phyloP scores from a whole-genome alignment of 73 alveolate genomes.

The Symbiodinium natans region DNA sequence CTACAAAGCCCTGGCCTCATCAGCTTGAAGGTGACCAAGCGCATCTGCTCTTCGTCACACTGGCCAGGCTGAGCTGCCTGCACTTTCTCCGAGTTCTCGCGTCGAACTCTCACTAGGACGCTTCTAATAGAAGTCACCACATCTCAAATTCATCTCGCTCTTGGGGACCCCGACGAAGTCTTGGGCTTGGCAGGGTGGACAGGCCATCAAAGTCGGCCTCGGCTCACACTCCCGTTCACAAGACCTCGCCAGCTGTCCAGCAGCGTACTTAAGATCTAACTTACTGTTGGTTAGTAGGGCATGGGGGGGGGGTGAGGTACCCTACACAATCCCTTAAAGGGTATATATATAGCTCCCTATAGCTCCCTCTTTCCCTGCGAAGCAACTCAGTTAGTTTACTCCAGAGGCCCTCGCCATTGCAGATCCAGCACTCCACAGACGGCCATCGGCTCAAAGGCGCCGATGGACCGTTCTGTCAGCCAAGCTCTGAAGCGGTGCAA shows the following conservation, averaged over 20 bases:
- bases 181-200: slow-evolving; percentile 51
- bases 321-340: too few relatives aligned
- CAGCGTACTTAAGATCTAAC: too few relatives aligned
- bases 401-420: not conserved
- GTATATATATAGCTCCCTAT: too few relatives aligned
- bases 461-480: not conserved
- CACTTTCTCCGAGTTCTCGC: not conserved
- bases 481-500: not conserved
- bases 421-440: not conserved
- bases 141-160: not conserved
- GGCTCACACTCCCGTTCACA: not conserved
- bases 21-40: slow-evolving; percentile 51
- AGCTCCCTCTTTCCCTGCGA: too few relatives aligned
- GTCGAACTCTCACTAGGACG: not conserved
- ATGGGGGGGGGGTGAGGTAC: too few relatives aligned
- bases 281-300: too few relatives aligned
- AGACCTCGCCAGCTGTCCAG: too few relatives aligned
- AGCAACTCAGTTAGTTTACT: too few relatives aligned
- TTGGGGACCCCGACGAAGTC: slow-evolving; percentile 13
- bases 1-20: slow-evolving; percentile 46
- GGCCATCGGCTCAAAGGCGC: not conserved
- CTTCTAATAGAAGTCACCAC: not conserved
- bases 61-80: slow-evolving; percentile 37
- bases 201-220: slow-evolving; percentile 75
- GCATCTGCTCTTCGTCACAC: slow-evolving; percentile 42